Evolutionary conservation across 306 rosid genomes (phyloP), one percentile per base, ranked within the genome.

Genomic region (Chamaecrista fasciculata): DNA sequence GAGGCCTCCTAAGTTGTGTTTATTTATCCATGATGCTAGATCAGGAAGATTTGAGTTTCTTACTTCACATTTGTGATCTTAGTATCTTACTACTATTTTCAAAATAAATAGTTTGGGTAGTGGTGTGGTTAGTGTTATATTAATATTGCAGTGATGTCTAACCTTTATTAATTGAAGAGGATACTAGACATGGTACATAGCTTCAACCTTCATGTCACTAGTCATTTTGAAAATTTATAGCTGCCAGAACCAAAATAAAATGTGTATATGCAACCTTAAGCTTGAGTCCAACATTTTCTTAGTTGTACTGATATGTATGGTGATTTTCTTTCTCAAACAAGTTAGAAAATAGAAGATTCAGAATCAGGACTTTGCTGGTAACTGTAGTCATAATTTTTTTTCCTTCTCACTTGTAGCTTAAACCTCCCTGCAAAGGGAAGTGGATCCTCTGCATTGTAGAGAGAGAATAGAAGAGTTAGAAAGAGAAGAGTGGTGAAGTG

Each of bases 41-140:
- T 53, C 18, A 59, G 60, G 69, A 73, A 44, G 51, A 33, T 28
- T 71, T 62, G 60, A 29, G 51, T 42, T 71, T 62, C 69, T 28
- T 57, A 5, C 53, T 31, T 14, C 19, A 46, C 44, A 51, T 31
- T 49, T 43, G 8, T 28, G 52, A 18, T 8, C 5, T 29, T 29
- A 29, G 5, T n/a, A n/a, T 42, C 18, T 24, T 44, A 15, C 18
- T 51, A 6, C 52, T 42, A 51, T 21, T 37, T 52, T 50, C 16
- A 64, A 63, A 42, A 47, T 44, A 49, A 60, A 33, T 15, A 40
- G 28, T 16, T 33, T 61, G 19, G 11, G 23, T 51, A 8, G 63
- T 40, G 66, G 34, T 72, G 20, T 8, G 33, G 21, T 34, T 36
- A 3, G 46, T 58, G 25, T 58, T 7, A 58, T 24, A 19, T 31